A percentile compares a stretch with the other conserved stretches of the same genome.
These are phyloP conservation scores for Vitis labrusca DNA, from an alignment of 164 flowering plant genomes.

Conservation along the genomic window DNA sequence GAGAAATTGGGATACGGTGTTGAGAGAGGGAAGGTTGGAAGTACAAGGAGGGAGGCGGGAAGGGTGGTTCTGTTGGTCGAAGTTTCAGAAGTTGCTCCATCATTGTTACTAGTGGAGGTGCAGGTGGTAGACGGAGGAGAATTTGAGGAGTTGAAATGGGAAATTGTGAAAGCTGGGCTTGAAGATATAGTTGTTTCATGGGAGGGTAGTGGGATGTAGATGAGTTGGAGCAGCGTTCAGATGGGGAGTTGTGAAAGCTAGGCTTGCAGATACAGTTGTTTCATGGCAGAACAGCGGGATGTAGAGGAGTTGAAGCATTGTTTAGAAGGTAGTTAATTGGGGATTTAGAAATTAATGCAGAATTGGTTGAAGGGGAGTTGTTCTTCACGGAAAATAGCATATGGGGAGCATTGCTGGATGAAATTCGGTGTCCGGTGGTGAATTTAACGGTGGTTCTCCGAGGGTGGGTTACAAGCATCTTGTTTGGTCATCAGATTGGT, in stretches of 20 bases:
- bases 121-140: slow-evolving; percentile 32
- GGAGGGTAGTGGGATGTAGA: slow-evolving; percentile 9
- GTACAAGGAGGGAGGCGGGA: slow-evolving; percentile 39
- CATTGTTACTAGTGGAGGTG: slow-evolving; percentile 41
- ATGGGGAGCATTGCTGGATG: too few relatives aligned
- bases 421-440: too few relatives aligned
- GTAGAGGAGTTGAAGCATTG: not conserved
- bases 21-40: slow-evolving; percentile 28
- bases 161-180: slow-evolving; percentile 35
- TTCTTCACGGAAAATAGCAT: too few relatives aligned
- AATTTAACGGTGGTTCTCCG: too few relatives aligned
- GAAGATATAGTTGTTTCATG: slow-evolving; percentile 34
- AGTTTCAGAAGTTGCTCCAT: slow-evolving; percentile 30
- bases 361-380: too few relatives aligned
- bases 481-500: too few relatives aligned
- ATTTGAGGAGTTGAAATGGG: slow-evolving; percentile 45
- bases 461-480: too few relatives aligned
- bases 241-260: slow-evolving; percentile 45
- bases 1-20: slow-evolving; percentile 44
- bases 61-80: slow-evolving; percentile 32
- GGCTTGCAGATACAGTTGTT: slow-evolving; percentile 40
- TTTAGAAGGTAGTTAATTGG: not conserved
- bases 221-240: slow-evolving; percentile 26
- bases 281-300: slow-evolving; percentile 35
- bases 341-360: too few relatives aligned